Base-by-base conservation (phyloP, 768 basidiomycete species). In the Tricholoma terreum region DNA sequence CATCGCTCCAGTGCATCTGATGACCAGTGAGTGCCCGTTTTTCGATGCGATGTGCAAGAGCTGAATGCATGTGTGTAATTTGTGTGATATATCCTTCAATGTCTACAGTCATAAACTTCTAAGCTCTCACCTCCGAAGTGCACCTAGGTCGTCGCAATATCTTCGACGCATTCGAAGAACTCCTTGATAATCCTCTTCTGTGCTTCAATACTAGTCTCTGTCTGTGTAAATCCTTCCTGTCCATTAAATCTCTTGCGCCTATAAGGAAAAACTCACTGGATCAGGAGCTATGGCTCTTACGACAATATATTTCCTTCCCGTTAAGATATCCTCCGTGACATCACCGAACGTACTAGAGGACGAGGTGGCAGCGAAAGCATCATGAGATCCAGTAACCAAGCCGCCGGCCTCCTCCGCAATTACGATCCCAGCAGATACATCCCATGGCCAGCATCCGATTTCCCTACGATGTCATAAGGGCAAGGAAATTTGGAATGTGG, bases 331-430 rank as follows among this genome's bases (percentile, higher is more conserved):
- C 57, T 88, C 84, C 3, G 84, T 85, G 11, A 89, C 81, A 40
- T 84, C 81, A 46, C 85, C 85, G 61, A 86, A 84, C 17, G 68
- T 61, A n/a, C 63, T 63, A 6, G 70, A 63, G 33, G 72, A 62
- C 1, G 62, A 69, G 0, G 80, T 73, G 10, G 72, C 61, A 2
- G 73, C 68, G 59, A 84, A 77, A 8, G 71, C 70, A 19, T 70
- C 73, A 51, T 87, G 79, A 50, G 85, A 86, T 33, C 92, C 93
- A 15, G 89, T 87, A 30, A 91, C 84, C 10, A 87, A 74, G 12
- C 88, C 84, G 5, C 96, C 96, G 0, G 95, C 90, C 69, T 96
- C 96, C 59, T 91, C 82, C 0, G 91, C 89, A 58, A 98, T 95
- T 63, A 96, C 86, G 11, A 91, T 85, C 0, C 94, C 96, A 2